Evolutionary conservation across 2,329 filamentous ascomycete species (phyloP).

Genomic region (Coniochaeta ligniaria): DNA sequence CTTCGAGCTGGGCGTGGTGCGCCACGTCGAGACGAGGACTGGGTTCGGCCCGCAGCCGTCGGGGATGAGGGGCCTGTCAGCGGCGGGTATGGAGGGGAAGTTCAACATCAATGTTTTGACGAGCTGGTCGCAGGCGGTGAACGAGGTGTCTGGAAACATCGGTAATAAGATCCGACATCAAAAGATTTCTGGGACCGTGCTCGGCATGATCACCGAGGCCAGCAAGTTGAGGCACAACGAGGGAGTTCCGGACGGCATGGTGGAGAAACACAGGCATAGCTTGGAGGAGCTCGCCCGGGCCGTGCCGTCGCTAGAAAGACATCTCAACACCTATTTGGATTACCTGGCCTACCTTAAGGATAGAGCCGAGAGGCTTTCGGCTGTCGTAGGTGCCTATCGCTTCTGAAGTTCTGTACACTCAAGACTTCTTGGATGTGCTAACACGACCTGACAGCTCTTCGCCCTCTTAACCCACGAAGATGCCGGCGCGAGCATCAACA

Average conservation of each 20-base stretch:
- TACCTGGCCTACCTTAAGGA: too few relatives aligned
- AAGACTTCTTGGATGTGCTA: not conserved
- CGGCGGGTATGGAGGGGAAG: not conserved
- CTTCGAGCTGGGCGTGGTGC: not conserved
- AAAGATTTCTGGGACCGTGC: not conserved
- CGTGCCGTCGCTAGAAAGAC: too few relatives aligned
- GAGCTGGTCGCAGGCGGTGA: constrained; percentile 3
- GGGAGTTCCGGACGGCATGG: too few relatives aligned
- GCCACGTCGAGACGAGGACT: not conserved
- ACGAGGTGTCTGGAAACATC: constrained; percentile 1
- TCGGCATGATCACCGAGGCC: not conserved
- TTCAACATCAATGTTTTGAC: constrained; percentile 2
- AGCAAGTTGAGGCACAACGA: too few relatives aligned
- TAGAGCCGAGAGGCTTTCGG: too few relatives aligned
- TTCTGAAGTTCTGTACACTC: too few relatives aligned
- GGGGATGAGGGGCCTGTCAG: not conserved
- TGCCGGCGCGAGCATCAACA: not conserved
- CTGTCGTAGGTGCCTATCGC: too few relatives aligned
- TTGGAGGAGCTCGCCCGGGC: too few relatives aligned
- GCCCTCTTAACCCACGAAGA: constrained; percentile 5
- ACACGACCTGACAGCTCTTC: not conserved
- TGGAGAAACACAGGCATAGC: too few relatives aligned
- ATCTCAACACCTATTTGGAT: too few relatives aligned
- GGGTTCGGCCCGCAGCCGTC: not conserved
- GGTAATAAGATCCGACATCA: not conserved